These are phyloP conservation scores for Phaseolus coccineus DNA, from an alignment of 331 rosid species.

Conservation along the genomic window DNA sequence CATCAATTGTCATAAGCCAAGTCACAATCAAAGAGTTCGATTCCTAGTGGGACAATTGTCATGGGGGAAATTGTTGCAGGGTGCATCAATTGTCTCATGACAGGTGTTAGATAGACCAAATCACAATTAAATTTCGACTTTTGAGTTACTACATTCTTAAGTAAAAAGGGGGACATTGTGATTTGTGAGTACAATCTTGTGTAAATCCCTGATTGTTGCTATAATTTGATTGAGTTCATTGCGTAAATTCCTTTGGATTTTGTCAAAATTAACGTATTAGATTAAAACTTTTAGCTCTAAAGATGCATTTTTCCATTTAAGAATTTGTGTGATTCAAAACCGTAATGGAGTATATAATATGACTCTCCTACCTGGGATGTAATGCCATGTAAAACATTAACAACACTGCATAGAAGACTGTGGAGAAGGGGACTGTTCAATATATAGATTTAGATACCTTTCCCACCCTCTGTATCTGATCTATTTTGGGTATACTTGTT, in stretches of 20 bases:
- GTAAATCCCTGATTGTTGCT: not conserved
- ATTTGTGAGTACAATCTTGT: not conserved
- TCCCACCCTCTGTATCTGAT: not conserved
- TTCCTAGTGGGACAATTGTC: too few relatives aligned
- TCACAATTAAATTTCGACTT: too few relatives aligned
- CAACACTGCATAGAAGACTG: conserved; percentile 12
- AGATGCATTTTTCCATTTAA: conserved; percentile 11
- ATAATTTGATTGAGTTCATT: not conserved
- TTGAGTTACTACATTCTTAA: not conserved
- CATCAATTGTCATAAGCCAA: too few relatives aligned
- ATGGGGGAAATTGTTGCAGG: too few relatives aligned
- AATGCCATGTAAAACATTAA: conserved; percentile 18
- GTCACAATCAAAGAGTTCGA: too few relatives aligned
- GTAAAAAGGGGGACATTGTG: conserved; percentile 15
- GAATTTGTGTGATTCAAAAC: conserved; percentile 8
- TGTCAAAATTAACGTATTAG: not conserved
- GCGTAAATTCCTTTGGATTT: not conserved
- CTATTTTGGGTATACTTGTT: conserved; percentile 34
- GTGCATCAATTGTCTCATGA: too few relatives aligned
- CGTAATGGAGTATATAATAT: not conserved
- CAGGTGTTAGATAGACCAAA: too few relatives aligned
- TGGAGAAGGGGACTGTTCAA: not conserved
- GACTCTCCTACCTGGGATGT: not conserved
- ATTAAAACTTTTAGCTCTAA: not conserved
- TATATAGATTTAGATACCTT: not conserved